A percentile compares a stretch with the other conserved stretches of the same genome.
phyloP scores from a whole-genome alignment of 257 asterid genomes.

The Galeopsis tetrahit region DNA sequence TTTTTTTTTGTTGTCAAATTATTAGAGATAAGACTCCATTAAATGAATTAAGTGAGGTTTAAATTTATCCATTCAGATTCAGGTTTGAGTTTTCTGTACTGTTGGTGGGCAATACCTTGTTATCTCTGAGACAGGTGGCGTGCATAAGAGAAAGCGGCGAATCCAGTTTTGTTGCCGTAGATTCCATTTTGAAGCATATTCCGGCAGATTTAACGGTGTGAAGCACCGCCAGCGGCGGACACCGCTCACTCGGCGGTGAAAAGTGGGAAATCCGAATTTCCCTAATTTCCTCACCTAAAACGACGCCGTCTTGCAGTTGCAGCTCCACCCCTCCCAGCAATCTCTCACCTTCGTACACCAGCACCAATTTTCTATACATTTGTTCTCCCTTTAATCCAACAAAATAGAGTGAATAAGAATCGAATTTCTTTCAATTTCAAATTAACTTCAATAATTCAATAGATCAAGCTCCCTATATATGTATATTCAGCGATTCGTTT shows the following conservation, averaged over 20 bases:
- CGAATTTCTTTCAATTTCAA: not conserved
- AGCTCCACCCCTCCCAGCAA: constrained; percentile 80
- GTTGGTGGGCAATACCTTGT: constrained; percentile 77
- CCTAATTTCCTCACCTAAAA: constrained; percentile 51
- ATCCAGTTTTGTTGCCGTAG: constrained; percentile 54
- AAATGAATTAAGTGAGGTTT: constrained; percentile 15
- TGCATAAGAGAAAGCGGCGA: constrained; percentile 83
- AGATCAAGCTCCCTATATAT: constrained; percentile 33
- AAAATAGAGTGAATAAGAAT: constrained; percentile 8
- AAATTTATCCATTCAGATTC: constrained; percentile 32
- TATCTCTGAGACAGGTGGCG: constrained; percentile 91
- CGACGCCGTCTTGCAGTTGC: constrained; percentile 58
- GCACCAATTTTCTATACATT: constrained; percentile 55
- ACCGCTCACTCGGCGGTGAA: constrained; percentile 90
- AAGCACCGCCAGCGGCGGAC: constrained; percentile 92
- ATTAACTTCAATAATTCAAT: constrained; percentile 31
- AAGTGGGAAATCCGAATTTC: constrained; percentile 75
- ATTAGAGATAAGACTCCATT: constrained; percentile 24
- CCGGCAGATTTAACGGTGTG: constrained; percentile 60
- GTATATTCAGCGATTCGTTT: not conserved
- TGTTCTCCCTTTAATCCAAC: constrained; percentile 17
- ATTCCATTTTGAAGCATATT: constrained; percentile 88
- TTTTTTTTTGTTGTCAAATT: constrained; percentile 27
- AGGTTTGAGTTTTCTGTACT: constrained; percentile 36
- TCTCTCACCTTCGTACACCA: constrained; percentile 78